Percentiles rank a stretch among this genome's conserved stretches.
phyloP scores from a whole-genome alignment of 2,329 filamentous ascomycete genomes.

The Parastagonospora avenae region DNA sequence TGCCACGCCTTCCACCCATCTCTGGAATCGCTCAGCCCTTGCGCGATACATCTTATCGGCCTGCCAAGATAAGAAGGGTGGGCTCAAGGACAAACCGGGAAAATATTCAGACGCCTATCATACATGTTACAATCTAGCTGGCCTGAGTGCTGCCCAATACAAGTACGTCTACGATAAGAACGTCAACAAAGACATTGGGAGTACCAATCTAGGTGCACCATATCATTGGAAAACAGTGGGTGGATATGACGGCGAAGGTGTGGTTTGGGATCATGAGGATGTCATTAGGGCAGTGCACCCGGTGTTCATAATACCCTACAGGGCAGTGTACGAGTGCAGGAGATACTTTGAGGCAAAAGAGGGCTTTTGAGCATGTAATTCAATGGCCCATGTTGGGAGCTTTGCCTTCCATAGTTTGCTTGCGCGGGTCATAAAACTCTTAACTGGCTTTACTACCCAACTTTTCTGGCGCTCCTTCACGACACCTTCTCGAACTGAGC shows the following conservation, averaged over 20 bases:
- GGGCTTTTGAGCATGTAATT: slow-evolving; percentile 53
- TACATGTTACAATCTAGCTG: slow-evolving; percentile 87
- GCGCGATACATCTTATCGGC: slow-evolving; percentile 89
- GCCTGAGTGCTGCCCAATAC: slow-evolving; percentile 82
- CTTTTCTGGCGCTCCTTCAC: background rate
- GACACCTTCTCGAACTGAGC: slow-evolving; percentile 1
- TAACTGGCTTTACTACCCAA: too few relatives aligned
- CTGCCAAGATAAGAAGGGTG: slow-evolving; percentile 80
- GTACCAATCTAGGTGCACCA: slow-evolving; percentile 42
- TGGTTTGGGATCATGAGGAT: slow-evolving; percentile 72
- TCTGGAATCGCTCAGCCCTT: slow-evolving; percentile 84
- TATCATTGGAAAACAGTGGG: slow-evolving; percentile 55
- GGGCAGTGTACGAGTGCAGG: slow-evolving; percentile 67
- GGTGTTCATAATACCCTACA: slow-evolving; percentile 80
- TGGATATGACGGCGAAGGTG: slow-evolving; percentile 55
- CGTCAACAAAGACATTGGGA: slow-evolving; percentile 36
- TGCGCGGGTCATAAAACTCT: too few relatives aligned
- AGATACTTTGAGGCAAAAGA: slow-evolving; percentile 67
- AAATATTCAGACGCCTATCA: slow-evolving; percentile 90
- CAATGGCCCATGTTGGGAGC: background rate
- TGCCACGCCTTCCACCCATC: slow-evolving; percentile 31
- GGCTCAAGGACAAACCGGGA: slow-evolving; percentile 90
- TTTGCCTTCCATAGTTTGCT: background rate
- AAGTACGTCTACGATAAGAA: slow-evolving; percentile 54
- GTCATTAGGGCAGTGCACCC: slow-evolving; percentile 75